These are phyloP conservation scores for Colletotrichum lindemuthianum DNA, from an alignment of 2,329 filamentous ascomycete genomes.

Conservation along the genomic window DNA sequence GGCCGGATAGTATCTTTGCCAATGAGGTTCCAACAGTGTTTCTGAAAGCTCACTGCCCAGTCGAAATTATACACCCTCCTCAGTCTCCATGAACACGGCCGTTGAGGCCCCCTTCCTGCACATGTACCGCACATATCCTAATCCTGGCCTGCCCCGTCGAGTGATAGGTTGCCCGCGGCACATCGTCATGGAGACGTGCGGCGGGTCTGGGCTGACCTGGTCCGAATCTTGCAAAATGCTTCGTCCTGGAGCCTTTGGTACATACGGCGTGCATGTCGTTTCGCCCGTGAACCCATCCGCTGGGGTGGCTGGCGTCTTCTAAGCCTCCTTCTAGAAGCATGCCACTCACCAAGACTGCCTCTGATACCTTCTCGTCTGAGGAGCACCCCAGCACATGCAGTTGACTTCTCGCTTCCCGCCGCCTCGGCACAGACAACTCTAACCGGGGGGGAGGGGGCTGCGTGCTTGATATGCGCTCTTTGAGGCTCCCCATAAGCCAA, in stretches of 20 bases:
- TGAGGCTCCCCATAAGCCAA: constrained; percentile 34
- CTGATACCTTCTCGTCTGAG: constrained; percentile 22
- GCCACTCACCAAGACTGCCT: constrained; percentile 28
- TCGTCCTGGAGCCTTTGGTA: no score
- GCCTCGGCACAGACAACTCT: constrained; percentile 27
- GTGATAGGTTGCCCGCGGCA: constrained; percentile 27
- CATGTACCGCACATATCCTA: constrained; percentile 13
- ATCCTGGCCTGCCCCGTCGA: constrained; percentile 31
- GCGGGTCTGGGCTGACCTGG: constrained; percentile 31
- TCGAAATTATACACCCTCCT: constrained; percentile 24
- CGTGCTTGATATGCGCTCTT: constrained; percentile 17
- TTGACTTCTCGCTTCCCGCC: constrained; percentile 33
- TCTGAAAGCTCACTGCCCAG: constrained; percentile 33
- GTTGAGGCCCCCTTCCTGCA: constrained; percentile 25
- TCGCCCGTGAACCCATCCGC: constrained; percentile 23
- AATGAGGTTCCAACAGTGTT: constrained; percentile 15
- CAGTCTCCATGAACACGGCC: constrained; percentile 13
- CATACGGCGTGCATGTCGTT: constrained; percentile 15
- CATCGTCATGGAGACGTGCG: constrained; percentile 23
- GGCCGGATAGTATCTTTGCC: constrained; percentile 21
- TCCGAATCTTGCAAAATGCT: not conserved
- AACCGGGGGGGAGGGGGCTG: not conserved
- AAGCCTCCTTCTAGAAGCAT: constrained; percentile 35
- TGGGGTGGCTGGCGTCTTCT: constrained; percentile 32
- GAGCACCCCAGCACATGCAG: constrained; percentile 28